These are phyloP conservation scores for Xenoacremonium recifei DNA, from an alignment of 2,329 filamentous ascomycete species.

Conservation along the genomic window DNA sequence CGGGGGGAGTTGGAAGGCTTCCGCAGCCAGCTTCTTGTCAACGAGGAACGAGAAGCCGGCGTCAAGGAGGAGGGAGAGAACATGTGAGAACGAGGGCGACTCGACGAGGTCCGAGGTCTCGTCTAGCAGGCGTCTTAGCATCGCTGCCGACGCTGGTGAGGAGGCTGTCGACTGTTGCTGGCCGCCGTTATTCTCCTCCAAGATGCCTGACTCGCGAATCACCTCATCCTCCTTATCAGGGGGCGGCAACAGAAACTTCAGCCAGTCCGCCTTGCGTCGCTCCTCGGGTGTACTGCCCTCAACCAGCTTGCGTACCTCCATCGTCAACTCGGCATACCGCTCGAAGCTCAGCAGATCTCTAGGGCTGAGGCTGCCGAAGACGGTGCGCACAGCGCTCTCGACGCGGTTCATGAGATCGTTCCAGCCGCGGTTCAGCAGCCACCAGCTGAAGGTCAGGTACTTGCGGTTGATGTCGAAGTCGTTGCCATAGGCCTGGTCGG, in stretches of 20 bases:
- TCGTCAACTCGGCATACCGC: slow-evolving; percentile 73
- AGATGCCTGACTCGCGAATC: slow-evolving; percentile 80
- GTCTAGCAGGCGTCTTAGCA: slow-evolving; percentile 81
- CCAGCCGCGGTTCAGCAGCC: slow-evolving; percentile 91
- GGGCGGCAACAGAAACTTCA: slow-evolving; percentile 79
- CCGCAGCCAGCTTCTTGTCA: slow-evolving; percentile 74
- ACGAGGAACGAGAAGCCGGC: slow-evolving; percentile 82
- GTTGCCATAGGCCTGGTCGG: slow-evolving; percentile 79
- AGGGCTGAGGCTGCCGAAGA: slow-evolving; percentile 86
- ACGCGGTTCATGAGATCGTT: slow-evolving; percentile 78
- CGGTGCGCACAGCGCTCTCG: slow-evolving; percentile 79
- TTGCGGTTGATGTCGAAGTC: slow-evolving; percentile 95
- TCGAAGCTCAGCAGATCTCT: slow-evolving; percentile 84
- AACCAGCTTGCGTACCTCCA: slow-evolving; percentile 80
- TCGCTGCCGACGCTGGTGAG: slow-evolving; percentile 46
- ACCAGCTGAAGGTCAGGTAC: slow-evolving; percentile 97
- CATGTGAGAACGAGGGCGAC: slow-evolving; percentile 84
- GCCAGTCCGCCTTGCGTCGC: slow-evolving; percentile 61
- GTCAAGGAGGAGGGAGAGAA: slow-evolving; percentile 83
- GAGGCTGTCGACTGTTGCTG: slow-evolving; percentile 34
- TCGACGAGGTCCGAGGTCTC: slow-evolving; percentile 96
- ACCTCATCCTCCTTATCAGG: slow-evolving; percentile 77
- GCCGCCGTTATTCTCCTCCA: slow-evolving; percentile 47
- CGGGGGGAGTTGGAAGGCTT: slow-evolving; percentile 65
- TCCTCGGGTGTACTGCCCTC: slow-evolving; percentile 60